Evolutionary conservation across 2,329 filamentous ascomycete genomes (phyloP).

Genomic region (Stemphylium beticola): DNA sequence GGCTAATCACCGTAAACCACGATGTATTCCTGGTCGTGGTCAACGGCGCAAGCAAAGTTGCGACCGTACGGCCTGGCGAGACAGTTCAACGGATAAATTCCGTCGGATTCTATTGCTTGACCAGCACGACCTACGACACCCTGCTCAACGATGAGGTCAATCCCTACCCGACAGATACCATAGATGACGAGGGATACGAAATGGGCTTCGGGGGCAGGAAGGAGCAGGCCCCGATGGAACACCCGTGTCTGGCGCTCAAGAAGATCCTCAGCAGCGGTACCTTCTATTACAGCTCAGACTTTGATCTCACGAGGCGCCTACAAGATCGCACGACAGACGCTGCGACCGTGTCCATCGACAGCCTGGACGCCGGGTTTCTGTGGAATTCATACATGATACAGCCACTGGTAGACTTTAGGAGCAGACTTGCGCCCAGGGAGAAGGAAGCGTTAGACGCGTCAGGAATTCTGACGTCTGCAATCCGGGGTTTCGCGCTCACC

Average conservation of each 20-base stretch:
- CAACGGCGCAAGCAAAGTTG: slow-evolving; percentile 77
- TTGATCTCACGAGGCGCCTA: slow-evolving; percentile 90
- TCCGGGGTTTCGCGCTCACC: slow-evolving; percentile 88
- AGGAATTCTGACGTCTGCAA: slow-evolving; percentile 88
- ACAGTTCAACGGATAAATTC: slow-evolving; percentile 84
- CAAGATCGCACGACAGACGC: slow-evolving; percentile 85
- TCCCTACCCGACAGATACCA: slow-evolving; percentile 60
- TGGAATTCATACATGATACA: slow-evolving; percentile 99
- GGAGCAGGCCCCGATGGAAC: slow-evolving; percentile 75
- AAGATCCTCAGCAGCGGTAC: slow-evolving; percentile 92
- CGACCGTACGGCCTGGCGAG: slow-evolving; percentile 83
- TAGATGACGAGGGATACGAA: slow-evolving; percentile 61
- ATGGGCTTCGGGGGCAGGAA: slow-evolving; percentile 61
- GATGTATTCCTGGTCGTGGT: slow-evolving; percentile 94
- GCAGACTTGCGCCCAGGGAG: slow-evolving; percentile 75
- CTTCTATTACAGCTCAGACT: slow-evolving; percentile 99
- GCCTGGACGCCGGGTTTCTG: slow-evolving; percentile 87
- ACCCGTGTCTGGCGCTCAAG: slow-evolving; percentile 88
- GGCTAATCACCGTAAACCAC: slow-evolving; percentile 79
- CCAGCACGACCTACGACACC: slow-evolving; percentile 83
- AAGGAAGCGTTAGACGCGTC: slow-evolving; percentile 82
- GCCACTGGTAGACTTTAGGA: slow-evolving; percentile 87
- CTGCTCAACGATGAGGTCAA: slow-evolving; percentile 66
- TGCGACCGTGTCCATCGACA: slow-evolving; percentile 85
- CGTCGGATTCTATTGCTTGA: slow-evolving; percentile 92